These are phyloP conservation scores for Polygonum maritimum DNA, from an alignment of 148 eudicot species.

Conservation along the genomic window DNA sequence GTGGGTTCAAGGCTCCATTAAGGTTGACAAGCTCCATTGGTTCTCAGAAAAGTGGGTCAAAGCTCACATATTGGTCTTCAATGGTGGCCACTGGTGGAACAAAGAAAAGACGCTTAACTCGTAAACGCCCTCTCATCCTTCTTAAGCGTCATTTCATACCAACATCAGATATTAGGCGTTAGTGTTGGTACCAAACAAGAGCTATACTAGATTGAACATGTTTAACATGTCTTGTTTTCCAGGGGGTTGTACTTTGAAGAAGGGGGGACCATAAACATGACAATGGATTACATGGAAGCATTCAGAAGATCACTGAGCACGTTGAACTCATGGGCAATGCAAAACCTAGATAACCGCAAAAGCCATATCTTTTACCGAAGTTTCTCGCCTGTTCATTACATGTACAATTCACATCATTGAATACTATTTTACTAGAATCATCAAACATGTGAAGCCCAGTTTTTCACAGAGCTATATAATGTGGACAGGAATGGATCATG, in stretches of 20 bases:
- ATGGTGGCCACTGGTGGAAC: slow-evolving; percentile 81
- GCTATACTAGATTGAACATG: background rate
- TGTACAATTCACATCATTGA: slow-evolving; percentile 20
- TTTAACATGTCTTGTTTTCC: background rate
- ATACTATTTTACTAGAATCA: background rate
- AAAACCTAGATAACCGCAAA: slow-evolving; percentile 30
- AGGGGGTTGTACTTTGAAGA: slow-evolving; percentile 71
- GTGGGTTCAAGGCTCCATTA: slow-evolving; percentile 36
- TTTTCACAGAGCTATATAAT: background rate
- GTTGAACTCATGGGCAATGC: slow-evolving; percentile 44
- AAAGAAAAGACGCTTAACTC: slow-evolving; percentile 42
- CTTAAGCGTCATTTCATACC: background rate
- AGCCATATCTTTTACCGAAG: slow-evolving; percentile 54
- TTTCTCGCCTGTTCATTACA: slow-evolving; percentile 69
- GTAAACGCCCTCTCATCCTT: slow-evolving; percentile 24
- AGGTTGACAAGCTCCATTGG: slow-evolving; percentile 63
- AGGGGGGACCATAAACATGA: slow-evolving; percentile 45
- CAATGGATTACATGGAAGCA: slow-evolving; percentile 68
- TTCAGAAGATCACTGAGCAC: slow-evolving; percentile 51
- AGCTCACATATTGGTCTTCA: slow-evolving; percentile 41
- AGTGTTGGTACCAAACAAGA: background rate
- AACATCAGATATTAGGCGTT: too few relatives aligned
- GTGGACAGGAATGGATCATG: slow-evolving; percentile 54
- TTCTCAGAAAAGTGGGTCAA: slow-evolving; percentile 46
- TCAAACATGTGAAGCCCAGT: background rate